Evolutionary conservation across 345 rosid species (phyloP), one percentile per base, ranked within the genome.

Genomic region (Aethionema arabicum): DNA sequence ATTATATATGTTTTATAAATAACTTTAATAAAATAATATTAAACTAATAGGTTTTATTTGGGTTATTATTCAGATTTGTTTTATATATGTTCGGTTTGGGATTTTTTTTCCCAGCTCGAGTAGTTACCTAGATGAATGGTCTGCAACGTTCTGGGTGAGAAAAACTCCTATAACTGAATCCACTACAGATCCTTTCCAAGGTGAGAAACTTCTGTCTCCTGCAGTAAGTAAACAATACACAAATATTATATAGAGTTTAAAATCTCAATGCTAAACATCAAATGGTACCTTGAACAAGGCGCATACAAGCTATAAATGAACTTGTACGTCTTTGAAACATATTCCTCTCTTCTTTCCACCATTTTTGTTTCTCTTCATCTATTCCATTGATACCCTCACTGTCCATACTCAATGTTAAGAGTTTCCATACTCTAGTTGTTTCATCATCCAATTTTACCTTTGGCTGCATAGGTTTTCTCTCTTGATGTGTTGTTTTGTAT

Each of bases 161-260:
- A 88, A 91, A 54, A 91, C 98, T 55, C 98, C 98, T 14, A 89
- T 76, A 5, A 92, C 98, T 0, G 98, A 92, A 74, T 92, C 96
- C n/a, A 92, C 87, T 4, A 86, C 95, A 1, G 98, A 92, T 56
- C 98, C 98, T 69, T 92, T 92, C 98, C 98, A 88, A 49, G 72
- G 84, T 42, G 96, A 83, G 81, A 92, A 89, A 50, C 89, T 82
- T 66, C 98, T 78, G 63, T 92, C 89, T 42, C 98, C 98, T 91
- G 82, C 37, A 54, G n/a, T 60, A 44, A 61, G 9, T 65, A 67
- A 65, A 21, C 42, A 32, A 39, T 11, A 2, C 11, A 46, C 42
- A 16, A 32, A 15, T 4, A 6, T 14, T 8, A 11, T 5, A 7
- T 54, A 4, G 27, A 8, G 2, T 54, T 6, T 45, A 14, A 45